A percentile compares a stretch with the other conserved stretches of the same genome.
Evolutionary conservation across 441 rosid species (phyloP).

Genomic region (Jatropha podagrica): DNA sequence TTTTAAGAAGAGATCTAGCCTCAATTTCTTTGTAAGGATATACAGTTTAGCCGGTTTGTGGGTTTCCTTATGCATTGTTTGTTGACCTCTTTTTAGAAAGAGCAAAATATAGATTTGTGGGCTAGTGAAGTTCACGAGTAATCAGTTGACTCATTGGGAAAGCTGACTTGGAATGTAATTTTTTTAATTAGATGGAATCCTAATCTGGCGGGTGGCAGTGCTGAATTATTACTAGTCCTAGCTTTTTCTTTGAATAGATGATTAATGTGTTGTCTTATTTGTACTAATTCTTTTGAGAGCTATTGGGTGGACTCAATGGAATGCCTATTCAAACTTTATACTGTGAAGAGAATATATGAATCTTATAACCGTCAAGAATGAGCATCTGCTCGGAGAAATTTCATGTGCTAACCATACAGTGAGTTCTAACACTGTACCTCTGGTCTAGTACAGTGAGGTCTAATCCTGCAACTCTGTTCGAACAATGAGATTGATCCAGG

Average conservation of each 20-base stretch:
- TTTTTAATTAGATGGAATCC: constrained; percentile 12
- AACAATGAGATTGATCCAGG: not conserved
- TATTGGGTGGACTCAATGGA: not conserved
- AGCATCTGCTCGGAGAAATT: not conserved
- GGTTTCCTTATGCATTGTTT: not conserved
- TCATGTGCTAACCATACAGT: not conserved
- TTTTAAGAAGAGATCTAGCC: not conserved
- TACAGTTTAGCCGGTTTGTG: constrained; percentile 5
- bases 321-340: not conserved
- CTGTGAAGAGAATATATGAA: not conserved
- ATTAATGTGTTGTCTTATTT: not conserved
- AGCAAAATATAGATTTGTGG: constrained; percentile 22
- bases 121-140: constrained; percentile 16
- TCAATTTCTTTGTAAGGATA: constrained; percentile 20
- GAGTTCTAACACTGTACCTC: not conserved
- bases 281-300: not conserved
- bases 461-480: not conserved
- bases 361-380: not conserved
- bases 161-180: constrained; percentile 24
- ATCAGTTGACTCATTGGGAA: not conserved
- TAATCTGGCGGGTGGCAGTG: not conserved
- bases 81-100: constrained; percentile 14
- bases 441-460: too few species aligned
- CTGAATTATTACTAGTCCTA: not conserved
- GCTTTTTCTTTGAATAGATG: not conserved